phyloP scores from a whole-genome alignment of 1,139 yeast genomes.

The Candida tropicalis region DNA sequence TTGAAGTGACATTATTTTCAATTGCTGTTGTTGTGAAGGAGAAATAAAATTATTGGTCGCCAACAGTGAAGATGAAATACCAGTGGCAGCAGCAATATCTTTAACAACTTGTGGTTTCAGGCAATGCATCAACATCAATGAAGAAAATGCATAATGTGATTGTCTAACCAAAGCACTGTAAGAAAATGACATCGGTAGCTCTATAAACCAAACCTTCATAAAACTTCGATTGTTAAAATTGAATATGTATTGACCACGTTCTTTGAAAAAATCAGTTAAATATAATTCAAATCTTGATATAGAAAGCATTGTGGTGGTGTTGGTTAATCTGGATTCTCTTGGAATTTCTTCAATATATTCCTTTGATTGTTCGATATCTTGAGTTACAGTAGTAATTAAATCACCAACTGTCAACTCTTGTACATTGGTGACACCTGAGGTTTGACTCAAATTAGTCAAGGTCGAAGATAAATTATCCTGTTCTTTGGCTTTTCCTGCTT shows the following conservation, averaged over 20 bases:
- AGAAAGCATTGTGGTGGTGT: not conserved
- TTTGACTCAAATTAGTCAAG: no score
- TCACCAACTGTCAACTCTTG: no score
- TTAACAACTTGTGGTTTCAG: slow-evolving; percentile 1
- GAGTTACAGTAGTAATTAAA: no score
- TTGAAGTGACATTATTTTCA: not conserved
- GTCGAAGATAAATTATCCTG: no score
- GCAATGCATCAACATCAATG: not conserved
- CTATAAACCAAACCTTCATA: slow-evolving; percentile 2
- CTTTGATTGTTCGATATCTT: not conserved
- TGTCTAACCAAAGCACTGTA: not conserved
- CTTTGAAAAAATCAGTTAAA: slow-evolving; percentile 1
- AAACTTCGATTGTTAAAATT: not conserved
- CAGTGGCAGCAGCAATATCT: slow-evolving; percentile 1
- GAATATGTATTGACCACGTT: slow-evolving; percentile 1
- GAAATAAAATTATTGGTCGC: slow-evolving; percentile 2
- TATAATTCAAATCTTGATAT: slow-evolving; percentile 1
- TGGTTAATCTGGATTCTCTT: not conserved
- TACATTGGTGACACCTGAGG: no score
- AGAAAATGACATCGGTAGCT: not conserved
- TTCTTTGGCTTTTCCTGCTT: not conserved
- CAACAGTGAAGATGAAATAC: slow-evolving; percentile 1
- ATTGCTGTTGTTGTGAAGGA: slow-evolving; percentile 1
- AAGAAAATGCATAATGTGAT: slow-evolving; percentile 1
- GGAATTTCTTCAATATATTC: not conserved